Conservation (phyloP, 2,329 filamentous ascomycete species). For the Claviceps sp. region DNA sequence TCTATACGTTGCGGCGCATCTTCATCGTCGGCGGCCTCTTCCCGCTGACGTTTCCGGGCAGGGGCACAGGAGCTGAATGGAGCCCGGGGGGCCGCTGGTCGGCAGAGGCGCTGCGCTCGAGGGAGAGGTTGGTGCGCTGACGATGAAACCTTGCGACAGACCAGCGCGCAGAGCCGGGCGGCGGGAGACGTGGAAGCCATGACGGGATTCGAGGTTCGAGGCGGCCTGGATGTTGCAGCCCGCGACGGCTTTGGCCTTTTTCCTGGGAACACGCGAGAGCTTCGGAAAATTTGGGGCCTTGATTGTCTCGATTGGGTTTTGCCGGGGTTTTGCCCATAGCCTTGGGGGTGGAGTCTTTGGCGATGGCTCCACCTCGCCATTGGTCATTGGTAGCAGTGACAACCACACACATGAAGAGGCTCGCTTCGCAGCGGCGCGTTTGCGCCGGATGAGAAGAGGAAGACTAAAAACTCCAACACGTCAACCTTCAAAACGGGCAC, state of each 20-base stretch:
- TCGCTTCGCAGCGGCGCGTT: too few species aligned
- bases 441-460: background rate
- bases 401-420: too few species aligned
- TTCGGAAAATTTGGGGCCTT: slow-evolving; percentile 18
- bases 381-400: too few species aligned
- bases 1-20: slow-evolving; percentile 11
- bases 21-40: slow-evolving; percentile 11
- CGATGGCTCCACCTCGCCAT: too few species aligned
- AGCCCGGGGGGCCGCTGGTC: slow-evolving; percentile 14
- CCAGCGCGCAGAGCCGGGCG: slow-evolving; percentile 22
- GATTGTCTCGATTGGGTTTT: background rate
- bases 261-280: slow-evolving; percentile 12
- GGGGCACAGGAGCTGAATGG: slow-evolving; percentile 17
- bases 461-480: background rate
- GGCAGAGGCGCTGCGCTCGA: slow-evolving; percentile 13
- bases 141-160: slow-evolving; percentile 18
- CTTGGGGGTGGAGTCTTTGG: too few species aligned
- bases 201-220: slow-evolving; percentile 1
- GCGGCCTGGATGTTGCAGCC: background rate
- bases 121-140: slow-evolving; percentile 11
- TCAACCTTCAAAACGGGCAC: too few species aligned
- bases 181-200: slow-evolving; percentile 27
- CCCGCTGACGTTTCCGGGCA: slow-evolving; percentile 13
- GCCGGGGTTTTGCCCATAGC: background rate
- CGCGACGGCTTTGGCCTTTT: background rate